Evolutionary conservation across 1,139 yeast genomes (phyloP).

Genomic region (Nakaseomyces bracarensis): DNA sequence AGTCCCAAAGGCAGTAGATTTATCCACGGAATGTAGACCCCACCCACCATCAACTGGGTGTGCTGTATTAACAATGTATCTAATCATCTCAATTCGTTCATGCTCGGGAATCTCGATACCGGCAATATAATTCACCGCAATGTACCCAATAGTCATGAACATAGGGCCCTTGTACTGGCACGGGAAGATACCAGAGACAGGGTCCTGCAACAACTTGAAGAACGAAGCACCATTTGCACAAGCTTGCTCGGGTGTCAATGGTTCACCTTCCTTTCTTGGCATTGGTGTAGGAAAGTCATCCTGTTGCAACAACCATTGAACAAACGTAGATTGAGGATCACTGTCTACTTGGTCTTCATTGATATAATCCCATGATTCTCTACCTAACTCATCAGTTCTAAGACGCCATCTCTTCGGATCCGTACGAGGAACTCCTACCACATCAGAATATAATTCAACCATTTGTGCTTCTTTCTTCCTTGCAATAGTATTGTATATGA

Average conservation of each 20-base stretch:
- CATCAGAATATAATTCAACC: constrained; percentile 46
- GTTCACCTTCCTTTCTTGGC: constrained; percentile 27
- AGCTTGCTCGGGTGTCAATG: constrained; percentile 48
- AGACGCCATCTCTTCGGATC: constrained; percentile 74
- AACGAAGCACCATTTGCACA: constrained; percentile 72
- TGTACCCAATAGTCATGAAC: constrained; percentile 90
- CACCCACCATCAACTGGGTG: constrained; percentile 99
- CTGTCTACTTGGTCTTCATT: constrained; percentile 34
- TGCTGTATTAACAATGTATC: constrained; percentile 80
- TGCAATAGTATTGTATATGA: not conserved
- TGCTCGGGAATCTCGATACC: constrained; percentile 61
- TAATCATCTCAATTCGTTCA: constrained; percentile 57
- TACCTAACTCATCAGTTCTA: constrained; percentile 59
- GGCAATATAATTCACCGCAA: constrained; percentile 66
- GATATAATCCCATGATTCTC: constrained; percentile 75
- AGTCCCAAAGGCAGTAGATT: constrained; percentile 93
- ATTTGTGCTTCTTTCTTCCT: no score
- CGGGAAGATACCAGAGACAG: constrained; percentile 72
- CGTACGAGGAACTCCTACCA: constrained; percentile 54
- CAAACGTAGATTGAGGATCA: constrained; percentile 50
- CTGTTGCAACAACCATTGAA: constrained; percentile 46
- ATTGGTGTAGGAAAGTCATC: constrained; percentile 40
- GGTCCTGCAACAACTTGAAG: constrained; percentile 60
- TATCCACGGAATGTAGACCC: constrained; percentile 90
- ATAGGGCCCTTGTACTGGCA: constrained; percentile 94